A percentile compares a stretch with the other conserved stretches of the same genome.
Evolutionary conservation across 192 early-diverging fungal genomes (phyloP).

Genomic region (Backusella psychrophila): DNA sequence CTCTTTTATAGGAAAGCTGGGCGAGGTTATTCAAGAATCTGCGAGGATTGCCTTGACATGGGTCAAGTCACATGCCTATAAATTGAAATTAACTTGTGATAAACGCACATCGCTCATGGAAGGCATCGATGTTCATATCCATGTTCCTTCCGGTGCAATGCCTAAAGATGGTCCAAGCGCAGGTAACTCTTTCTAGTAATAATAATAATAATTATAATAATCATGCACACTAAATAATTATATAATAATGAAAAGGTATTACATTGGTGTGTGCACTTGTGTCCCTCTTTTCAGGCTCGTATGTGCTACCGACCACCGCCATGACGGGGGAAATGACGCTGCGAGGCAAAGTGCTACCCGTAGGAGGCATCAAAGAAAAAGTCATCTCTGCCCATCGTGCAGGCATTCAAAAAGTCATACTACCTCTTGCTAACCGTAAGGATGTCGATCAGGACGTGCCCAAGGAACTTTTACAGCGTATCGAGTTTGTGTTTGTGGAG

Average conservation of each 20-base stretch:
- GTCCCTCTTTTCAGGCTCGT: conserved; percentile 63
- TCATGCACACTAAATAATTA: neutral
- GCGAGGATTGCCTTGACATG: conserved; percentile 72
- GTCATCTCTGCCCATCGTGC: conserved; percentile 78
- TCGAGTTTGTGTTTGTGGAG: conserved; percentile 68
- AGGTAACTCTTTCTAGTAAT: conserved; percentile 22
- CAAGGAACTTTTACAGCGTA: conserved; percentile 58
- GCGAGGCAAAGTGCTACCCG: conserved; percentile 75
- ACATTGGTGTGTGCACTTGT: conserved; percentile 78
- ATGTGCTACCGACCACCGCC: conserved; percentile 54
- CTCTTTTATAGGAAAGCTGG: conserved; percentile 49
- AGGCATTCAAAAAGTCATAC: conserved; percentile 66
- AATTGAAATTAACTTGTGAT: conserved; percentile 48
- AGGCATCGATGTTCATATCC: conserved; percentile 79
- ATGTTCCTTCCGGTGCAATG: conserved; percentile 76
- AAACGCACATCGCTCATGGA: conserved; percentile 47
- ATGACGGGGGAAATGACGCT: conserved; percentile 91
- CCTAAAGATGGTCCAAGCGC: conserved; percentile 84
- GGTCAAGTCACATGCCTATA: conserved; percentile 67
- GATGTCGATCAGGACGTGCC: conserved; percentile 75
- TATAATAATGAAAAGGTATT: conserved; percentile 33
- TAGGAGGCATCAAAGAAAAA: conserved; percentile 90
- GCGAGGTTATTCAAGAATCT: conserved; percentile 86
- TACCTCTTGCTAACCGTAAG: conserved; percentile 69
- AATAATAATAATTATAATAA: too few species aligned